These are phyloP conservation scores for Hawksworthiomyces lignivorus DNA, from an alignment of 2,329 filamentous ascomycete species.

Conservation along the genomic window DNA sequence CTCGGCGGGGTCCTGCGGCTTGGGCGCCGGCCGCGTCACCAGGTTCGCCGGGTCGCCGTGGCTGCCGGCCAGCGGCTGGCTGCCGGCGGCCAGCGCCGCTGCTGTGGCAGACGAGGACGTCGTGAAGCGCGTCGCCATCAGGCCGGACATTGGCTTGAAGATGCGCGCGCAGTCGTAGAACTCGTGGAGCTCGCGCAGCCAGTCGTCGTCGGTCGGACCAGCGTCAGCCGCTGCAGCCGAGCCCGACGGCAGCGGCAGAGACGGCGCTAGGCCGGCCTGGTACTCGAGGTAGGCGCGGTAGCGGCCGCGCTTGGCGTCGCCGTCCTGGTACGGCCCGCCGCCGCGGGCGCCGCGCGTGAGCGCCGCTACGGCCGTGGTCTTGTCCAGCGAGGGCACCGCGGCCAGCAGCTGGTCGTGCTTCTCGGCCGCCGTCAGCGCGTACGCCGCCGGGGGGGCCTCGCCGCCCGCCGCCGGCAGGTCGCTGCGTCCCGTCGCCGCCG, in stretches of 20 bases:
- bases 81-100: slow-evolving; percentile 14
- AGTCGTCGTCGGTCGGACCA: slow-evolving; percentile 56
- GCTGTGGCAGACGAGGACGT: slow-evolving; percentile 48
- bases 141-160: slow-evolving; percentile 84
- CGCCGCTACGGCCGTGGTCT: slow-evolving; percentile 59
- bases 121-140: slow-evolving; percentile 92
- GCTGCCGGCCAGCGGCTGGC: background rate
- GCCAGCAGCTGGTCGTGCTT: slow-evolving; percentile 49
- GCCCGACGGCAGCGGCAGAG: slow-evolving; percentile 42
- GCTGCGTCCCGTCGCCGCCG: slow-evolving; percentile 62
- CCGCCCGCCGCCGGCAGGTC: slow-evolving; percentile 72
- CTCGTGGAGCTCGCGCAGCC: slow-evolving; percentile 69
- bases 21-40: slow-evolving; percentile 42
- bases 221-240: too few relatives aligned
- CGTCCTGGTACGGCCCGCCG: slow-evolving; percentile 75
- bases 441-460: slow-evolving; percentile 63
- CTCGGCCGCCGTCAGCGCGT: slow-evolving; percentile 55
- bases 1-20: slow-evolving; percentile 68
- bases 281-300: slow-evolving; percentile 78
- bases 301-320: slow-evolving; percentile 68
- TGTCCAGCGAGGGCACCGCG: slow-evolving; percentile 57
- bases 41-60: slow-evolving; percentile 21
- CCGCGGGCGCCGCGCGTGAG: slow-evolving; percentile 57
- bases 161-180: slow-evolving; percentile 61
- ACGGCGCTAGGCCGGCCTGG: slow-evolving; percentile 54